These are phyloP conservation scores for Trametes coccinea DNA, from an alignment of 768 basidiomycete species.

Conservation along the genomic window DNA sequence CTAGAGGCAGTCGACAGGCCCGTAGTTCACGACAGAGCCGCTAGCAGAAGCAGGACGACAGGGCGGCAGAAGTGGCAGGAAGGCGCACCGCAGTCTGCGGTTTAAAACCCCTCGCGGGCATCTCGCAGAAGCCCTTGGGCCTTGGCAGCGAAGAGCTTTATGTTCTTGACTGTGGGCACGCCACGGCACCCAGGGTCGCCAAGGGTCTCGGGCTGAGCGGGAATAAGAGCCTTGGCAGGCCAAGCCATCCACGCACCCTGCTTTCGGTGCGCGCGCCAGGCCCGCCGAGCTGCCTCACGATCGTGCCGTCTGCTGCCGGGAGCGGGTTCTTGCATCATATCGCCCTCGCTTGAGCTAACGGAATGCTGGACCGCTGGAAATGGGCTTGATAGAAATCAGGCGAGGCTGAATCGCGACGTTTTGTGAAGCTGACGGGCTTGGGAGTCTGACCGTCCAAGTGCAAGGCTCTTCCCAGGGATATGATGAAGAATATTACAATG, in stretches of 20 bases:
- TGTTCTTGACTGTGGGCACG: conserved; percentile 10
- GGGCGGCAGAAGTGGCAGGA: not conserved
- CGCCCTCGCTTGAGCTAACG: not conserved
- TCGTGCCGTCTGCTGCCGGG: conserved; percentile 13
- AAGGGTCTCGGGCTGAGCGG: conserved; percentile 19
- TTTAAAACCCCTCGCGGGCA: conserved; percentile 15
- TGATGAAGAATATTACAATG: too few species aligned
- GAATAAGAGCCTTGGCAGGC: conserved; percentile 19
- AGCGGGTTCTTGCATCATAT: conserved; percentile 9
- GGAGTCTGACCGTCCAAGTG: too few species aligned
- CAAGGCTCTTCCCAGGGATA: too few species aligned
- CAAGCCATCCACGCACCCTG: conserved; percentile 16
- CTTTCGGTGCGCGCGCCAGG: conserved; percentile 3
- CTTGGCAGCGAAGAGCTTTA: conserved; percentile 21
- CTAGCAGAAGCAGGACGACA: not conserved
- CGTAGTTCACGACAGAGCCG: not conserved
- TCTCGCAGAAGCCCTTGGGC: conserved; percentile 12
- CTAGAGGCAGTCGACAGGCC: too few species aligned
- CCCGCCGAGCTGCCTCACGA: conserved; percentile 9
- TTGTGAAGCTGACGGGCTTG: too few species aligned
- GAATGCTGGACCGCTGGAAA: not conserved
- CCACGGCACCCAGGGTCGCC: conserved; percentile 18
- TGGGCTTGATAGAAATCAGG: not conserved
- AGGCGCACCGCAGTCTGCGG: not conserved
- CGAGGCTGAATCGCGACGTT: not conserved